These are phyloP conservation scores for Kodamaea jinghongensis DNA, from an alignment of 805 yeast species.

Conservation along the genomic window DNA sequence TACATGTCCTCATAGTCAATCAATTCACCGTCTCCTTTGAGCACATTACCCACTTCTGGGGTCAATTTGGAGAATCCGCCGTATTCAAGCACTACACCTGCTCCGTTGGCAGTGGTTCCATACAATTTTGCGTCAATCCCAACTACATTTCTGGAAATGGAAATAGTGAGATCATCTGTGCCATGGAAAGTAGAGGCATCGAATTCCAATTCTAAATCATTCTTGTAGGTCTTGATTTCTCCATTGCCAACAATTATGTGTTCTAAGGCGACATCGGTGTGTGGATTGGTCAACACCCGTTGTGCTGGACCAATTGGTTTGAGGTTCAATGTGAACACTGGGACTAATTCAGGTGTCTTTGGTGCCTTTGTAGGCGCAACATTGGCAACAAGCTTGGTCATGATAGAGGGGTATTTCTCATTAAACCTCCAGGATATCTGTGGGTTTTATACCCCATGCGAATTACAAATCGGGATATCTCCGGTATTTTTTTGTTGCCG, in stretches of 20 bases:
- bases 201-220: too few relatives aligned
- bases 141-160: constrained; percentile 23
- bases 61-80: constrained; percentile 45
- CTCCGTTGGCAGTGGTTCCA: constrained; percentile 44
- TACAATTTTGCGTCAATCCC: constrained; percentile 48
- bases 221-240: constrained; percentile 18
- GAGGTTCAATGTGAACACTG: constrained; percentile 29
- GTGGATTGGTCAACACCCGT: constrained; percentile 15
- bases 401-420: too few relatives aligned
- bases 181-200: too few relatives aligned
- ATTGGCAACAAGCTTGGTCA: too few relatives aligned
- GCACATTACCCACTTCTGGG: constrained; percentile 30
- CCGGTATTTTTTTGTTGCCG: too few relatives aligned
- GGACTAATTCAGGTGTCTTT: constrained; percentile 24
- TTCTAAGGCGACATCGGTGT: constrained; percentile 17
- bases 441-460: too few relatives aligned
- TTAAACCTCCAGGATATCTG: too few relatives aligned
- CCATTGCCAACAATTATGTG: constrained; percentile 27
- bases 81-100: constrained; percentile 43
- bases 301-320: constrained; percentile 18
- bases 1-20: constrained; percentile 44
- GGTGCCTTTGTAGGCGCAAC: constrained; percentile 14
- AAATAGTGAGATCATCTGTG: constrained; percentile 45
- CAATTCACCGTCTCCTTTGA: constrained; percentile 32
- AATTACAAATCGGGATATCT: too few relatives aligned